phyloP scores from a whole-genome alignment of 768 basidiomycete species.

The Suillus paluster region DNA sequence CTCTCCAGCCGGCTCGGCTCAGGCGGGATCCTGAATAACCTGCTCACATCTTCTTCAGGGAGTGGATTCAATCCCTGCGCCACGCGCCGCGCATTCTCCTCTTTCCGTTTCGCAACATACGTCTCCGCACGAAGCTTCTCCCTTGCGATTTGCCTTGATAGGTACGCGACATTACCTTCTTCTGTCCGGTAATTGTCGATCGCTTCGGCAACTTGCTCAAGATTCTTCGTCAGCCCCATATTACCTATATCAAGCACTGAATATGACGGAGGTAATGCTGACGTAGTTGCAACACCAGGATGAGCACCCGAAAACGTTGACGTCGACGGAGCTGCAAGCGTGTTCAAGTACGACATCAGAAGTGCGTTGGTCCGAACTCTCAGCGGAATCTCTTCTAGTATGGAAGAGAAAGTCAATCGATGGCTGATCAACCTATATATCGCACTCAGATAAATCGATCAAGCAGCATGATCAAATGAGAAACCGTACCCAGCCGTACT shows the following conservation, averaged over 20 bases:
- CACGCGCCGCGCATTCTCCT: constrained; percentile 80
- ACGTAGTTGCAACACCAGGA: constrained; percentile 42
- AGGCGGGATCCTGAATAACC: constrained; percentile 85
- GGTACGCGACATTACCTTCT: constrained; percentile 90
- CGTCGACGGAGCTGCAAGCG: constrained; percentile 52
- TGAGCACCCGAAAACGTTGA: constrained; percentile 43
- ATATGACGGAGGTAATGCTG: constrained; percentile 63
- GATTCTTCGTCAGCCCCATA: constrained; percentile 68
- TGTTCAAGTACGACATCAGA: constrained; percentile 76
- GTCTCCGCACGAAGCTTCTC: constrained; percentile 82
- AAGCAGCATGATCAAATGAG: constrained; percentile 3
- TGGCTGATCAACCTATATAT: constrained; percentile 71
- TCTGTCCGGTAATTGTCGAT: constrained; percentile 88
- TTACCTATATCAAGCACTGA: constrained; percentile 72
- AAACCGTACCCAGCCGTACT: constrained; percentile 75
- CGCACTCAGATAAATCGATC: constrained; percentile 14
- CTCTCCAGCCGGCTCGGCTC: constrained; percentile 91
- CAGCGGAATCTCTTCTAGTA: constrained; percentile 85
- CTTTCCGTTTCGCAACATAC: constrained; percentile 82
- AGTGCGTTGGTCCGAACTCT: constrained; percentile 84
- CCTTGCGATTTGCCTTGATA: constrained; percentile 84
- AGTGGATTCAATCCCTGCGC: constrained; percentile 85
- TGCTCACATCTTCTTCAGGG: constrained; percentile 83
- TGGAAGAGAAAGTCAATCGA: constrained; percentile 82
- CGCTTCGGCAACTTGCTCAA: constrained; percentile 85